Percentiles rank a stretch among this genome's conserved stretches.
These are phyloP conservation scores for Sequoiadendron giganteum DNA, from an alignment of 75 land plant genomes.

Conservation along the genomic window DNA sequence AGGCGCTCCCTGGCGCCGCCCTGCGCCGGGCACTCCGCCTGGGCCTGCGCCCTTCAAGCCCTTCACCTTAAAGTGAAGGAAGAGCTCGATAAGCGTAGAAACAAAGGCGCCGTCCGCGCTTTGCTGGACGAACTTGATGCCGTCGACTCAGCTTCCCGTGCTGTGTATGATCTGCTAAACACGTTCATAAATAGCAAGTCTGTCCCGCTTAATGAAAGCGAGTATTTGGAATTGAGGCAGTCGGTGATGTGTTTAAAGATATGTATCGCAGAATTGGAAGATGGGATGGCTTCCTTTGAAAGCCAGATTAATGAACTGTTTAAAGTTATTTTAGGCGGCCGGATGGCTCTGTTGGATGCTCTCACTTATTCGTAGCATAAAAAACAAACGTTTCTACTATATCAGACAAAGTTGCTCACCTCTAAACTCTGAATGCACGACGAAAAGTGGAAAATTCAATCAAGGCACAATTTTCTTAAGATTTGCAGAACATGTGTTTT, in stretches of 20 bases:
- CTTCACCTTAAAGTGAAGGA: conserved; percentile 34
- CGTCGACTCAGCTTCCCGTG: conserved; percentile 13
- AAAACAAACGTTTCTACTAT: no score
- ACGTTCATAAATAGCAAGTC: not conserved
- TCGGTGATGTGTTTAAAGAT: not conserved
- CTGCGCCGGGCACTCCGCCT: not conserved
- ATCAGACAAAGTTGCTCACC: no score
- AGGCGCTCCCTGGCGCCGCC: conserved; percentile 10
- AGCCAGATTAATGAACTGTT: conserved; percentile 24
- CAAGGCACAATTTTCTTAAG: no score
- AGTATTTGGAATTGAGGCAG: not conserved
- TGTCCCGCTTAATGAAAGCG: not conserved
- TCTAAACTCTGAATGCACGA: no score
- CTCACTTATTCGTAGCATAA: not conserved
- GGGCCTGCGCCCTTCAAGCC: conserved; percentile 10
- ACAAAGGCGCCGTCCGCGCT: conserved; percentile 8
- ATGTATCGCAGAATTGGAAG: conserved; percentile 11
- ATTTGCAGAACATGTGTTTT: no score
- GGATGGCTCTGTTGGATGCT: conserved; percentile 13
- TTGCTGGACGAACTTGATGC: conserved; percentile 15
- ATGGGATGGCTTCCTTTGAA: conserved; percentile 19
- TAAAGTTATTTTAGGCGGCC: conserved; percentile 14
- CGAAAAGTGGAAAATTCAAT: no score
- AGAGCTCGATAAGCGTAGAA: conserved; percentile 24
- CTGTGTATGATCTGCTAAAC: conserved; percentile 11